Percentiles rank a stretch among this genome's conserved stretches.
These are phyloP conservation scores for Talaromyces sp. DNA, from an alignment of 2,329 filamentous ascomycete genomes.

Conservation along the genomic window DNA sequence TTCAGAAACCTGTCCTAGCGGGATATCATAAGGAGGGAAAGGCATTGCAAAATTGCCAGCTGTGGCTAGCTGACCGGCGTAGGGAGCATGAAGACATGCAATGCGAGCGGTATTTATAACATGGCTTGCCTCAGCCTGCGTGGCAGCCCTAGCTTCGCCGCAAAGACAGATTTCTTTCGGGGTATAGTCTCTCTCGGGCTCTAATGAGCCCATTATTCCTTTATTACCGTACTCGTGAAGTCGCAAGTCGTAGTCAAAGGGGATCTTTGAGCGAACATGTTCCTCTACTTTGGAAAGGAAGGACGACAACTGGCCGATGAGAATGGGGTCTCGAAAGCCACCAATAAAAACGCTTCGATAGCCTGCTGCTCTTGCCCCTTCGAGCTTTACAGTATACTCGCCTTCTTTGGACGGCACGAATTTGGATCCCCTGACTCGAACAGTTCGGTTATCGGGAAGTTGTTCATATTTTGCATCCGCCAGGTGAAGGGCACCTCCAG, in stretches of 20 bases:
- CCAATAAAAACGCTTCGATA: not conserved
- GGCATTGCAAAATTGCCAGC: slow-evolving; percentile 1
- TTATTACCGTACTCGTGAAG: not conserved
- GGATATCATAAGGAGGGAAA: not conserved
- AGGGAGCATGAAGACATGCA: not conserved
- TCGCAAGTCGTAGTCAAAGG: not conserved
- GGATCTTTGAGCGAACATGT: not conserved
- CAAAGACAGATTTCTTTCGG: not conserved
- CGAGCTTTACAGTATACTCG: not conserved
- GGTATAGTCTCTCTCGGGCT: not conserved
- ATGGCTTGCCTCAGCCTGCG: not conserved
- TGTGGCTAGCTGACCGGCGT: not conserved
- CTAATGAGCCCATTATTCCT: not conserved
- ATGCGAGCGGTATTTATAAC: not conserved
- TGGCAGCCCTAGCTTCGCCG: not conserved
- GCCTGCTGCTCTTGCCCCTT: not conserved
- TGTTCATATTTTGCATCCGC: slow-evolving; percentile 38
- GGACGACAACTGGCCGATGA: not conserved
- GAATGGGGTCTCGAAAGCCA: not conserved
- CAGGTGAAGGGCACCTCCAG: slow-evolving; percentile 44
- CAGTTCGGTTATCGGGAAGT: slow-evolving; percentile 31
- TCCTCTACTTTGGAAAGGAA: not conserved
- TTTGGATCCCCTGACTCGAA: slow-evolving; percentile 30
- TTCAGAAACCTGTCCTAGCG: not conserved
- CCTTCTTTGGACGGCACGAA: not conserved